Percentiles rank a stretch among this genome's conserved stretches.
Conservation (phyloP, 768 basidiomycete species). For the Astraeus odoratus region DNA sequence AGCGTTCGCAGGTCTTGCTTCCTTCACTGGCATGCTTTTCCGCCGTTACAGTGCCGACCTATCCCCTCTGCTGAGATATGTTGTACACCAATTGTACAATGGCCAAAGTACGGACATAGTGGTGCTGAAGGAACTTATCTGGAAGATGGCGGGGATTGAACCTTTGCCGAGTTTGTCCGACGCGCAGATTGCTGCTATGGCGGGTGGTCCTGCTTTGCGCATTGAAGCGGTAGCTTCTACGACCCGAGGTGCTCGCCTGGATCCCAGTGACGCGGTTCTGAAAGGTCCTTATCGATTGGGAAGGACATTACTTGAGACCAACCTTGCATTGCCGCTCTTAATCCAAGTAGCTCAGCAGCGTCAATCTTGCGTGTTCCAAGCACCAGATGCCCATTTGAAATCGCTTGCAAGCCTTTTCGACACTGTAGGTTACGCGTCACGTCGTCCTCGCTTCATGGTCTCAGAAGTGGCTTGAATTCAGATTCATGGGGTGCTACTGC, state of each 20-base stretch:
- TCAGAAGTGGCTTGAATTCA: constrained; percentile 30
- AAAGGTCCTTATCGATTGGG: constrained; percentile 67
- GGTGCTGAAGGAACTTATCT: constrained; percentile 87
- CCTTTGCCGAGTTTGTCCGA: constrained; percentile 87
- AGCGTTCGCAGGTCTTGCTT: constrained; percentile 66
- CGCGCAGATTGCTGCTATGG: constrained; percentile 83
- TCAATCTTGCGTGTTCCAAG: constrained; percentile 73
- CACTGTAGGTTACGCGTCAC: constrained; percentile 49
- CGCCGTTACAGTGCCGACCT: constrained; percentile 79
- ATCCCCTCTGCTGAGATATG: constrained; percentile 78
- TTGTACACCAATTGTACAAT: constrained; percentile 83
- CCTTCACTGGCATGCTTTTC: constrained; percentile 91
- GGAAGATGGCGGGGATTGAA: constrained; percentile 93
- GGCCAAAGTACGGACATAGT: constrained; percentile 83
- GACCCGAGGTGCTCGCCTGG: constrained; percentile 67
- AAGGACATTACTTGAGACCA: constrained; percentile 57
- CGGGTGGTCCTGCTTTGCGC: constrained; percentile 80
- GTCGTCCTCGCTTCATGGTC: constrained; percentile 11
- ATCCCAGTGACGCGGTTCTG: constrained; percentile 54
- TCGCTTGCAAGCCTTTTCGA: constrained; percentile 85
- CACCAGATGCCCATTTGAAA: constrained; percentile 73
- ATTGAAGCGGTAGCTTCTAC: constrained; percentile 82
- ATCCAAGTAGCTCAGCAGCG: constrained; percentile 90
- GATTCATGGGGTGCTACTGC: constrained; percentile 88
- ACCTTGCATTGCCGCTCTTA: constrained; percentile 80